Evolutionary conservation across 2,329 filamentous ascomycete species (phyloP).

Genomic region (Geosmithia flava): DNA sequence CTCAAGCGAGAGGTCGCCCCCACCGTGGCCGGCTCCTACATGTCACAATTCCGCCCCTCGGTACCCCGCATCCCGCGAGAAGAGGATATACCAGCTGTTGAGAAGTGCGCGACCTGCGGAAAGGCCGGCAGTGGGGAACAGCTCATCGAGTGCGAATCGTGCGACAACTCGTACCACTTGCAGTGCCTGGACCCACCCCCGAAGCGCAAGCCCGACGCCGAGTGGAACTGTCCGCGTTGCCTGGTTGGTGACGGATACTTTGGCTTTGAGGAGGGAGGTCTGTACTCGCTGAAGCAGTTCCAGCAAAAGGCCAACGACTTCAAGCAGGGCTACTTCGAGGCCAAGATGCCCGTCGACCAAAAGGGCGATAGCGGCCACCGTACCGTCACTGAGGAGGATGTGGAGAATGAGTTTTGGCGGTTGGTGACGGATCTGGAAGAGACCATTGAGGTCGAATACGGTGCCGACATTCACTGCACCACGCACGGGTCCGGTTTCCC

Average conservation of each 20-base stretch:
- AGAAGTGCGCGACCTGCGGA: constrained; percentile 76
- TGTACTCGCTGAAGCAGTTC: constrained; percentile 92
- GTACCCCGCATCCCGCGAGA: constrained; percentile 53
- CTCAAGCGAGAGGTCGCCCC: constrained; percentile 70
- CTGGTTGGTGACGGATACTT: constrained; percentile 94
- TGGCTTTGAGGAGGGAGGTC: constrained; percentile 89
- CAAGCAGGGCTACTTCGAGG: constrained; percentile 86
- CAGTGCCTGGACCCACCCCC: constrained; percentile 81
- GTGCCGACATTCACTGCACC: constrained; percentile 94
- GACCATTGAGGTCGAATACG: constrained; percentile 95
- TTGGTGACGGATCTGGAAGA: constrained; percentile 89
- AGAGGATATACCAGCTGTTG: constrained; percentile 32
- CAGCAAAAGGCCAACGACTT: constrained; percentile 93
- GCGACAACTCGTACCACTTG: constrained; percentile 78
- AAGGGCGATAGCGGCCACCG: constrained; percentile 61
- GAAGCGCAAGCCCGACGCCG: constrained; percentile 62
- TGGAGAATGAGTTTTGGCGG: constrained; percentile 94
- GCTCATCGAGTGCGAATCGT: constrained; percentile 70
- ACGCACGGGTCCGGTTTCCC: constrained; percentile 97
- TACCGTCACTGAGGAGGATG: constrained; percentile 84
- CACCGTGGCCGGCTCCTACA: constrained; percentile 90
- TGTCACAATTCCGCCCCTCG: constrained; percentile 83
- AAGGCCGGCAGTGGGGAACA: constrained; percentile 64
- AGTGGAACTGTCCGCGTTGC: constrained; percentile 95
- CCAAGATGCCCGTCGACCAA: constrained; percentile 79